These are phyloP conservation scores for Cyclocybe cylindracea DNA, from an alignment of 768 basidiomycete species.

Conservation along the genomic window DNA sequence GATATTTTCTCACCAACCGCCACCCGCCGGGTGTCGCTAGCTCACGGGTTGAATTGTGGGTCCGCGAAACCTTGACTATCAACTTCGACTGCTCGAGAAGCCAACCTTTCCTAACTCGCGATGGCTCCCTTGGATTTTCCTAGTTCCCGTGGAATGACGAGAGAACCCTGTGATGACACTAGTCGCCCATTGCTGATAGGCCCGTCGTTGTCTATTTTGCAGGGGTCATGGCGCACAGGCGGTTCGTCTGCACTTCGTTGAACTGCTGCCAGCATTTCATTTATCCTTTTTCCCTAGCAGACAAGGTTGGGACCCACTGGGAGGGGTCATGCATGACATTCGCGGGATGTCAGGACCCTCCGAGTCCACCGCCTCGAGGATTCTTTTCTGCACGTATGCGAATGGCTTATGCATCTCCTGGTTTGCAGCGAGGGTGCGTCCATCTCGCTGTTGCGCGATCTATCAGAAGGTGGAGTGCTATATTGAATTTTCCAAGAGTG, in stretches of 20 bases:
- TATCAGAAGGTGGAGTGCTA: too few relatives aligned
- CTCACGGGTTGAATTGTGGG: too few relatives aligned
- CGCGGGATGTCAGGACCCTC: background rate
- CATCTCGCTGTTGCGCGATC: too few relatives aligned
- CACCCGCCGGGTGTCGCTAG: too few relatives aligned
- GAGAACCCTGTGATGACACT: background rate
- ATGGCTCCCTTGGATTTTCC: background rate
- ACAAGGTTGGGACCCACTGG: background rate
- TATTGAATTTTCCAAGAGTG: too few relatives aligned
- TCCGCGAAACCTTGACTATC: background rate
- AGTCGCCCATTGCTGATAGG: background rate
- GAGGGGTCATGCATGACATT: slow-evolving; percentile 4
- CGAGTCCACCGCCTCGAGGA: background rate
- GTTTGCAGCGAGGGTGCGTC: background rate
- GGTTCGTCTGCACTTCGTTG: background rate
- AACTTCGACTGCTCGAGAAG: slow-evolving; percentile 1
- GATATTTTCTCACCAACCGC: too few relatives aligned
- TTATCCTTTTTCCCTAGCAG: slow-evolving; percentile 9
- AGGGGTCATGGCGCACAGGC: background rate
- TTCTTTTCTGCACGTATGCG: slow-evolving; percentile 3
- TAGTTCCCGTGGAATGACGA: slow-evolving; percentile 7
- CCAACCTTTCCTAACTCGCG: slow-evolving; percentile 2
- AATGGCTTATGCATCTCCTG: slow-evolving; percentile 8
- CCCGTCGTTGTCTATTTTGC: background rate
- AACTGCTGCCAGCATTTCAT: slow-evolving; percentile 3